Percentiles rank a stretch among this genome's conserved stretches.
Conservation (phyloP, 2,329 filamentous ascomycete genomes). For the Zymoseptoria ardabiliae region DNA sequence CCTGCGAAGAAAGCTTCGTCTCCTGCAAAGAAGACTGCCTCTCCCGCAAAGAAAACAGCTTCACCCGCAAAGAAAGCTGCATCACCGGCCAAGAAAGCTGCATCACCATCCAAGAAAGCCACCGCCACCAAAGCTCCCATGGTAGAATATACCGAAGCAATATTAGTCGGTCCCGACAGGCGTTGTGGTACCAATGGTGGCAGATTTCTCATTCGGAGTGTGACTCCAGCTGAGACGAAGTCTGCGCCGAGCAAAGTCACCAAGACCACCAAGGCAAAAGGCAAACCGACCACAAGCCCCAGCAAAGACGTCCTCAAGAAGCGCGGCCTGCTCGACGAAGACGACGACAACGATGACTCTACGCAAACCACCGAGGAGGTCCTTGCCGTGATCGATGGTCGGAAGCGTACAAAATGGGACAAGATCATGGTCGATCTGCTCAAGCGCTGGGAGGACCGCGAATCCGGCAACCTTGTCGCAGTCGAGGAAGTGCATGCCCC, state of each 20-base stretch:
- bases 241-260: slow-evolving; percentile 2
- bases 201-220: background rate
- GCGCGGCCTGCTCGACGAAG: slow-evolving; percentile 1
- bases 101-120: background rate
- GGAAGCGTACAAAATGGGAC: slow-evolving; percentile 2
- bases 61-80: background rate
- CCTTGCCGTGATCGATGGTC: slow-evolving; percentile 6
- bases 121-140: slow-evolving; percentile 1
- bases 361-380: slow-evolving; percentile 5
- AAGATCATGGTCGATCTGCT: slow-evolving; percentile 4
- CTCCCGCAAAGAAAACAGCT: background rate
- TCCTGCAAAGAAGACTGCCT: slow-evolving; percentile 4
- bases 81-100: background rate
- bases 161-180: background rate
- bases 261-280: slow-evolving; percentile 1
- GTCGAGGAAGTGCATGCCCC: background rate
- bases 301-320: slow-evolving; percentile 3
- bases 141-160: background rate
- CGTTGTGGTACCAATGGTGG: background rate
- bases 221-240: background rate
- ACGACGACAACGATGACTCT: slow-evolving; percentile 6
- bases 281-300: background rate
- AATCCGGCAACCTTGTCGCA: background rate
- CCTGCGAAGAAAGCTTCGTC: slow-evolving; percentile 2
- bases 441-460: background rate